Percentiles rank a stretch among this genome's conserved stretches.
Evolutionary conservation across 129 eudicot species (phyloP).

Genomic region (Oenanthe sinensis): DNA sequence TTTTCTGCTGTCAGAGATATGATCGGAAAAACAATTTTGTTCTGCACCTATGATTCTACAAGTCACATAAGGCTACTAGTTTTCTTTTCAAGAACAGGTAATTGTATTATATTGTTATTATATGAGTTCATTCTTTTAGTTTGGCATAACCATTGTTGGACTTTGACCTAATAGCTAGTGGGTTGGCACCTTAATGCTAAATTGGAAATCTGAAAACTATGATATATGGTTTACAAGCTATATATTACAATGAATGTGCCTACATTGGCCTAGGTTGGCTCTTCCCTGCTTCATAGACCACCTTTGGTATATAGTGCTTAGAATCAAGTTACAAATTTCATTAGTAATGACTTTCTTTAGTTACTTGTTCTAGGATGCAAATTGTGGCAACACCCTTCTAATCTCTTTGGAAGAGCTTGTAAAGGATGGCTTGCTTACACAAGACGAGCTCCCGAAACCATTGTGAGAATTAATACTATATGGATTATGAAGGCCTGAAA

Average conservation of each 20-base stretch:
- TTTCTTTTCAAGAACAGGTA: too few relatives aligned
- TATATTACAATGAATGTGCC: not conserved
- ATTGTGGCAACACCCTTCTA: slow-evolving; percentile 89
- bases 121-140: not conserved
- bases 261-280: not conserved
- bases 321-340: not conserved
- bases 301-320: not conserved
- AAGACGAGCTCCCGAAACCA: slow-evolving; percentile 85
- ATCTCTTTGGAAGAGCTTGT: slow-evolving; percentile 95
- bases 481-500: not conserved
- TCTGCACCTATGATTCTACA: not conserved
- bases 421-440: slow-evolving; percentile 75
- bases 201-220: not conserved
- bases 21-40: too few relatives aligned
- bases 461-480: slow-evolving; percentile 41
- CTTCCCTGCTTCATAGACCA: not conserved
- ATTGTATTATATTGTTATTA: not conserved
- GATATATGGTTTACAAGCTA: not conserved
- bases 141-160: not conserved
- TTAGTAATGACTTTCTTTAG: not conserved
- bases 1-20: too few relatives aligned
- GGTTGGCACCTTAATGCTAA: not conserved
- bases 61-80: not conserved
- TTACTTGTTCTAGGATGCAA: slow-evolving; percentile 71
- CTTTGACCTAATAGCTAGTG: not conserved